phyloP scores from a whole-genome alignment of 129 eudicot species.

The Chrysanthemum lavandulifolium region DNA sequence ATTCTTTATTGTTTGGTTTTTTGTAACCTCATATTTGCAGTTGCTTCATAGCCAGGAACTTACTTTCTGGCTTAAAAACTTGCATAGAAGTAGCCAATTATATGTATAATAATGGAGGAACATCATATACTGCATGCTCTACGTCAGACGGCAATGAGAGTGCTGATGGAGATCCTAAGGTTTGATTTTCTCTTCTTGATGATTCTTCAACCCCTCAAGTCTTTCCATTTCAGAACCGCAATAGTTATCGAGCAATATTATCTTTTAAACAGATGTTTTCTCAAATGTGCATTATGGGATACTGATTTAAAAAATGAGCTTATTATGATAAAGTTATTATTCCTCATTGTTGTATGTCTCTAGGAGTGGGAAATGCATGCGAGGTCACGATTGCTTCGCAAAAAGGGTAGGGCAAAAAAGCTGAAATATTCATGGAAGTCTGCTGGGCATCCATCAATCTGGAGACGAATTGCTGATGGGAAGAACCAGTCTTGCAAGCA shows the following conservation, averaged over 20 bases:
- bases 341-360: slow-evolving; percentile 7
- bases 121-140: slow-evolving; percentile 38
- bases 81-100: slow-evolving; percentile 77
- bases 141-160: slow-evolving; percentile 44
- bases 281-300: slow-evolving; percentile 6
- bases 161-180: slow-evolving; percentile 59
- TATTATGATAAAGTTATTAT: not conserved
- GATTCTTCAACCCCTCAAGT: not conserved
- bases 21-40: slow-evolving; percentile 46
- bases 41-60: slow-evolving; percentile 86
- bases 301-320: not conserved
- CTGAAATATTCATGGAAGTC: slow-evolving; percentile 87
- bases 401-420: slow-evolving; percentile 75
- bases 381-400: slow-evolving; percentile 77
- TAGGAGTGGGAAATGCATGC: slow-evolving; percentile 57
- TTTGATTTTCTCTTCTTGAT: slow-evolving; percentile 23
- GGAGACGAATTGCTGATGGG: slow-evolving; percentile 88
- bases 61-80: slow-evolving; percentile 87
- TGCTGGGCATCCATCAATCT: slow-evolving; percentile 87
- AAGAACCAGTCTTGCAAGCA: slow-evolving; percentile 72
- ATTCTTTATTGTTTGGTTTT: slow-evolving; percentile 23
- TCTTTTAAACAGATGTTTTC: not conserved
- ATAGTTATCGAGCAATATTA: slow-evolving; percentile 1
- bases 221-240: slow-evolving; percentile 3
- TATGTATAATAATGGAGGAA: slow-evolving; percentile 67